Conservation (phyloP, 2,329 filamentous ascomycete genomes). For the Colletotrichum spaethianum region DNA sequence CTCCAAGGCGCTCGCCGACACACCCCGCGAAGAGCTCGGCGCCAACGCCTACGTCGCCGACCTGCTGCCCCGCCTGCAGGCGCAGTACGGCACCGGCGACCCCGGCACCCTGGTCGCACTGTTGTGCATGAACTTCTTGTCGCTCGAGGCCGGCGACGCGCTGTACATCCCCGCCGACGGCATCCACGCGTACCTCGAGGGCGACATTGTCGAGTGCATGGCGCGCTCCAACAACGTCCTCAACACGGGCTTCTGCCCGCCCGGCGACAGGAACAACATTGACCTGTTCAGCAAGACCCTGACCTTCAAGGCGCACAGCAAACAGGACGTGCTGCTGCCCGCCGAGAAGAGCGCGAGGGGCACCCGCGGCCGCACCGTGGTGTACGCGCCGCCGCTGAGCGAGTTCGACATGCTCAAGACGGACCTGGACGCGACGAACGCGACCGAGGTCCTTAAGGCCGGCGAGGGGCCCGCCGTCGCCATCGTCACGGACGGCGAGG, state of each 20-base stretch:
- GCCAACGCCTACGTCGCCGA: slow-evolving; percentile 71
- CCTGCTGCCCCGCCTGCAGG: slow-evolving; percentile 74
- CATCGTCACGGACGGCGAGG: slow-evolving; percentile 73
- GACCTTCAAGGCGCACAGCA: slow-evolving; percentile 74
- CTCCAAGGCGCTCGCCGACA: slow-evolving; percentile 64
- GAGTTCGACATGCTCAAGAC: slow-evolving; percentile 80
- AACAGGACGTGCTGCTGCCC: slow-evolving; percentile 69
- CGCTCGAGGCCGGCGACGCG: slow-evolving; percentile 75
- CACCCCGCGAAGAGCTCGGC: slow-evolving; percentile 63
- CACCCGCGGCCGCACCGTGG: slow-evolving; percentile 70
- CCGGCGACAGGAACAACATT: slow-evolving; percentile 73
- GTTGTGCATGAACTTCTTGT: slow-evolving; percentile 81
- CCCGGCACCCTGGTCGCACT: slow-evolving; percentile 79
- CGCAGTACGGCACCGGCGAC: slow-evolving; percentile 75
- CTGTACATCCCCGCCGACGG: slow-evolving; percentile 81
- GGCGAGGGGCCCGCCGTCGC: slow-evolving; percentile 74
- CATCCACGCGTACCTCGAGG: slow-evolving; percentile 80
- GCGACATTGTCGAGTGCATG: slow-evolving; percentile 86
- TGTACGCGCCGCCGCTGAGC: slow-evolving; percentile 77
- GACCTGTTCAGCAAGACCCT: slow-evolving; percentile 75
- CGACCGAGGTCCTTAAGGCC: slow-evolving; percentile 69
- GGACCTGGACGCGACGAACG: slow-evolving; percentile 68
- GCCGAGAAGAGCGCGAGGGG: slow-evolving; percentile 54
- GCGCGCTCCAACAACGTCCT: slow-evolving; percentile 82
- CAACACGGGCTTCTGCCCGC: slow-evolving; percentile 81